phyloP scores from a whole-genome alignment of 192 early-diverging fungal genomes.

The Coemansia sp. region DNA sequence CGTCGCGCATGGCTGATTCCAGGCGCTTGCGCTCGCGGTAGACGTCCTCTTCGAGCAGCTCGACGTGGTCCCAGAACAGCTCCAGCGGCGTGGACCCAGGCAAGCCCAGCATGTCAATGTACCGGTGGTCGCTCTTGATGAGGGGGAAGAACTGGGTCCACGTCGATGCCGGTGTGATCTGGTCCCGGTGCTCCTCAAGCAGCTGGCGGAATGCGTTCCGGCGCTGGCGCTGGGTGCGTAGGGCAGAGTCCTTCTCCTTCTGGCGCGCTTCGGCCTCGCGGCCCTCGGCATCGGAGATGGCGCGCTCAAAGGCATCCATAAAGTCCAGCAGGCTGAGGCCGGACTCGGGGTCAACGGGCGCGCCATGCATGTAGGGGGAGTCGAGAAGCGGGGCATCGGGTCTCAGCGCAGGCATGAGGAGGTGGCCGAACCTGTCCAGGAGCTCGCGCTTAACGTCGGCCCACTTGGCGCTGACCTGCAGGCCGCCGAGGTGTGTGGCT shows the following conservation, averaged over 20 bases:
- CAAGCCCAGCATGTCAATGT: constrained; percentile 70
- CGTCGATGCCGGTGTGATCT: constrained; percentile 67
- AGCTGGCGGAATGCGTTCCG: constrained; percentile 73
- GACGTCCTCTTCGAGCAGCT: constrained; percentile 74
- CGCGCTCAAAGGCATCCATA: constrained; percentile 77
- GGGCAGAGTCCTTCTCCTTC: constrained; percentile 42
- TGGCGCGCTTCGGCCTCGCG: constrained; percentile 63
- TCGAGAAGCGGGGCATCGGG: constrained; percentile 22
- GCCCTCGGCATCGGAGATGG: constrained; percentile 55
- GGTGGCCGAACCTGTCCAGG: constrained; percentile 16
- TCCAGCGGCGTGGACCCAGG: constrained; percentile 85
- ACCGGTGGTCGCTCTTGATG: constrained; percentile 69
- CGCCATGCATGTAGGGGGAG: constrained; percentile 5
- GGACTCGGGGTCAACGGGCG: constrained; percentile 25
- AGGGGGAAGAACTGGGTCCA: constrained; percentile 86
- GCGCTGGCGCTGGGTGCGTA: constrained; percentile 67
- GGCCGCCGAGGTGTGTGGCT: constrained; percentile 5
- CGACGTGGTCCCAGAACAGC: constrained; percentile 89
- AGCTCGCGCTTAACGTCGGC: constrained; percentile 18
- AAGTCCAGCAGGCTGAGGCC: constrained; percentile 81
- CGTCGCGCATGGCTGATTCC: constrained; percentile 42
- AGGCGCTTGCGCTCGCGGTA: constrained; percentile 68
- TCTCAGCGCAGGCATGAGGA: constrained; percentile 37
- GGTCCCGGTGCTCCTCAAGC: constrained; percentile 59
- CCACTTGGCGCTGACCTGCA: constrained; percentile 27